Evolutionary conservation across 139 green algal genomes (phyloP).

Genomic region (Raphidocelis subcapitata): DNA sequence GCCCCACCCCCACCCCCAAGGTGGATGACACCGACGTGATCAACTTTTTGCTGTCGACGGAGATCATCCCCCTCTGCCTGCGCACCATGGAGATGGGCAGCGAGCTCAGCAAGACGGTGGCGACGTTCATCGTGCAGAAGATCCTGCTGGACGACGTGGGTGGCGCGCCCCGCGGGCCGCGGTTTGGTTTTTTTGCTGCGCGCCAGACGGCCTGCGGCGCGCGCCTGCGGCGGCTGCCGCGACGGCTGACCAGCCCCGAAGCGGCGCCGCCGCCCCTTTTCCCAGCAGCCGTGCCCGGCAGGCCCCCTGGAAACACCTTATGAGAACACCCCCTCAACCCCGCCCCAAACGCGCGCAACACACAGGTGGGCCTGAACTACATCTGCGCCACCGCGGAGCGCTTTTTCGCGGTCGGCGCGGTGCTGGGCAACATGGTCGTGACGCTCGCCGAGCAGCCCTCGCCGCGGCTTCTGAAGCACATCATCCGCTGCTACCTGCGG

Average conservation of each 20-base stretch:
- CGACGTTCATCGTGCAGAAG: slow-evolving; percentile 99
- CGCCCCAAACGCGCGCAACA: neutral
- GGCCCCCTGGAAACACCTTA: neutral
- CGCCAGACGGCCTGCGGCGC: too few species aligned
- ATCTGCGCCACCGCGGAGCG: slow-evolving; percentile 98
- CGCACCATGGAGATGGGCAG: slow-evolving; percentile 99
- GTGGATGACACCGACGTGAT: slow-evolving; percentile 99
- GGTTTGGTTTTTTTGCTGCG: neutral
- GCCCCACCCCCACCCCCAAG: slow-evolving; percentile 15
- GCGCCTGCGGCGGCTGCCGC: too few species aligned
- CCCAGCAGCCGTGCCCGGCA: neutral
- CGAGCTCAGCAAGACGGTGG: slow-evolving; percentile 99
- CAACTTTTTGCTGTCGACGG: slow-evolving; percentile 98
- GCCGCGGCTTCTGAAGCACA: slow-evolving; percentile 97
- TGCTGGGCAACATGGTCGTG: slow-evolving; percentile 92
- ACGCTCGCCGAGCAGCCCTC: slow-evolving; percentile 83
- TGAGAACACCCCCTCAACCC: neutral
- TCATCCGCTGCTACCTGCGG: slow-evolving; percentile 98
- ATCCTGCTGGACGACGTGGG: slow-evolving; percentile 94
- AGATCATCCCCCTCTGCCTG: slow-evolving; percentile 99
- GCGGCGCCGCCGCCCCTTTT: too few species aligned
- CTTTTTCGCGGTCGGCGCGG: slow-evolving; percentile 96
- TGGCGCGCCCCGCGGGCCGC: neutral
- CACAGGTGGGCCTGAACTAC: slow-evolving; percentile 91
- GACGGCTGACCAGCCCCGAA: too few species aligned